Evolutionary conservation across 176 grass and related monocot species (phyloP).

Genomic region (Paspalum vaginatum): DNA sequence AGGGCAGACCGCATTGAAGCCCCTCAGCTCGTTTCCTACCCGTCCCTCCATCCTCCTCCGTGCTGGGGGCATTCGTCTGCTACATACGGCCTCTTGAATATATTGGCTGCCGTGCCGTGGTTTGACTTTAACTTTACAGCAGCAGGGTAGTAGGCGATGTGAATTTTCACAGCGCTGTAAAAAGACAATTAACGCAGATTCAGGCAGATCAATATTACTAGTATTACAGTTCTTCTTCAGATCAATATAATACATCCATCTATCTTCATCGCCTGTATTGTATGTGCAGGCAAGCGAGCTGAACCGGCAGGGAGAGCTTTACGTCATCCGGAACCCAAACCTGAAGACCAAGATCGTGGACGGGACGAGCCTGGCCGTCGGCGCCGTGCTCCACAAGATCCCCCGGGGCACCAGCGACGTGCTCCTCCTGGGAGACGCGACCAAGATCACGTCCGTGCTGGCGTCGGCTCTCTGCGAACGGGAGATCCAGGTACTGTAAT

Average conservation of each 20-base stretch:
- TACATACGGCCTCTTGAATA: not conserved
- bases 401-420: conserved; percentile 43
- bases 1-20: not conserved
- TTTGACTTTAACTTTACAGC: no score
- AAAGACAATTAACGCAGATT: no score
- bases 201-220: no score
- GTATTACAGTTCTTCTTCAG: no score
- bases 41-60: not conserved
- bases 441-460: conserved; percentile 43
- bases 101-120: no score
- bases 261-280: no score
- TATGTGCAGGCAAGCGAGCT: conserved; percentile 43
- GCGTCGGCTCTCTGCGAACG: conserved; percentile 43
- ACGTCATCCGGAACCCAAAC: conserved; percentile 49
- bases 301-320: conserved; percentile 60
- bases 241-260: no score
- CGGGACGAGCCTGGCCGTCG: conserved; percentile 59
- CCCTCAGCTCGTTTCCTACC: not conserved
- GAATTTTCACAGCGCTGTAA: no score
- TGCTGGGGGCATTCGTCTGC: not conserved
- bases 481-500: conserved; percentile 47
- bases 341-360: conserved; percentile 62
- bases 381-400: conserved; percentile 51
- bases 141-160: no score
- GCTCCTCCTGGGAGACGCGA: conserved; percentile 52